These are phyloP conservation scores for Trichosporon faecale DNA, from an alignment of 1,284 basidiomycete species.

Conservation along the genomic window DNA sequence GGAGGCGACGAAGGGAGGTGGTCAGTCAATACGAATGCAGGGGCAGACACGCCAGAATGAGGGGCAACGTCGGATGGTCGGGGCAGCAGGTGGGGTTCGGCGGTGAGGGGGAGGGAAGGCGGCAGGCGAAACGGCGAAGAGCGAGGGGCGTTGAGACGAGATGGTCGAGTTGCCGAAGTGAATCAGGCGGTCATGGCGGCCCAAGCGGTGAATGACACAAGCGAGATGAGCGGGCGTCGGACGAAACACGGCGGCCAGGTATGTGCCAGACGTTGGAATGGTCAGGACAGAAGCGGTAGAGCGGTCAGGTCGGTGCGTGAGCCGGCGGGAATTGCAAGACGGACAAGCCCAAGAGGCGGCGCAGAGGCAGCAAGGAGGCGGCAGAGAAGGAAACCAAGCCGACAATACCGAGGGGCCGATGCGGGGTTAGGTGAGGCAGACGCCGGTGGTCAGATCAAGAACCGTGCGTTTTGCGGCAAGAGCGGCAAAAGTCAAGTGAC, in stretches of 20 bases:
- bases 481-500: not conserved
- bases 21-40: not conserved
- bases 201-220: slow-evolving; percentile 6
- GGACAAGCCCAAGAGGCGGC: not conserved
- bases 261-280: not conserved
- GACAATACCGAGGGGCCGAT: not conserved
- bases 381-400: not conserved
- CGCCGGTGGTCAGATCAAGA: not conserved
- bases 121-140: slow-evolving; percentile 10
- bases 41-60: not conserved
- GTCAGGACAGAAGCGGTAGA: not conserved
- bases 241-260: not conserved
- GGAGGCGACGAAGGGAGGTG: not conserved
- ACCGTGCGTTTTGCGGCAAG: not conserved
- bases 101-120: not conserved
- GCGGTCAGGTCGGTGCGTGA: not conserved
- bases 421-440: not conserved
- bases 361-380: not conserved
- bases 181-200: slow-evolving; percentile 1
- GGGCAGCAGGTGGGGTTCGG: not conserved
- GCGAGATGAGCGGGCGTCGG: slow-evolving; percentile 2
- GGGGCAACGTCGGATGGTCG: not conserved
- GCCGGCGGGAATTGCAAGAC: slow-evolving; percentile 1
- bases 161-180: not conserved
- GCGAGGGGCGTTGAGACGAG: slow-evolving; percentile 15